Evolutionary conservation across 2,329 filamentous ascomycete genomes (phyloP), one percentile per base, ranked within the genome.

Genomic region (Furcasterigmium furcatum): DNA sequence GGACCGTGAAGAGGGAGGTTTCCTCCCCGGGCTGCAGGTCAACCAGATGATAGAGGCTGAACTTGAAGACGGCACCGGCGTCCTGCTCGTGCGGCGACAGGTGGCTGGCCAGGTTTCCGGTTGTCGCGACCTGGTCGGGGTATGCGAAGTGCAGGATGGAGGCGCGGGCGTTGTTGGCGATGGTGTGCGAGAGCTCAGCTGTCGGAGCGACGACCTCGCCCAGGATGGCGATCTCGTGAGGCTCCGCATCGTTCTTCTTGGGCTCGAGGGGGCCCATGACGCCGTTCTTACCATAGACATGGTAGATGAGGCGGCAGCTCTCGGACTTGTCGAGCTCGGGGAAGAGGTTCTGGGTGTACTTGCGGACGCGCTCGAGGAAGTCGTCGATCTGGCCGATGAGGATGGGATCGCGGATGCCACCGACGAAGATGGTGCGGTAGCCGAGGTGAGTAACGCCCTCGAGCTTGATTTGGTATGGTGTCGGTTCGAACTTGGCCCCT

Each of bases 41-140:
- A 62, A 77, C 72, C 5, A 77, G 61, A 51, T 78, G 75, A 41
- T 77, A 78, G 2, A 77, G 52, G 8, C 59, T 70, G 50, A 76
- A 77, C 39, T 71, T 59, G 8, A 66, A 60, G 47, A 63, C 71
- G 3, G 65, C 63, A 0, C 75, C 46, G 5, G 38, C 41, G 21
- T 45, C 42, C 9, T 45, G 45, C 21, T 45, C 38, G 24, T 27
- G 24, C 24, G 24, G 24, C 24, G 24, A 27, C 12, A 45, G 16
- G 13, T 53, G 41, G 0, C 60, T 65, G 2, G 66, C 67, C 27
- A 67, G 66, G 47, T 79, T 79, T 0, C 77, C 77, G 0, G 68
- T 63, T 0, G 74, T 80, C 0, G 74, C 76, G n/a, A 72, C 70
- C 52, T 80, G 76, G 1, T 69, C 67, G 0, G 63, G 58, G 44